Conservation (phyloP, 2,329 filamentous ascomycete species). For the Microsporum canis region DNA sequence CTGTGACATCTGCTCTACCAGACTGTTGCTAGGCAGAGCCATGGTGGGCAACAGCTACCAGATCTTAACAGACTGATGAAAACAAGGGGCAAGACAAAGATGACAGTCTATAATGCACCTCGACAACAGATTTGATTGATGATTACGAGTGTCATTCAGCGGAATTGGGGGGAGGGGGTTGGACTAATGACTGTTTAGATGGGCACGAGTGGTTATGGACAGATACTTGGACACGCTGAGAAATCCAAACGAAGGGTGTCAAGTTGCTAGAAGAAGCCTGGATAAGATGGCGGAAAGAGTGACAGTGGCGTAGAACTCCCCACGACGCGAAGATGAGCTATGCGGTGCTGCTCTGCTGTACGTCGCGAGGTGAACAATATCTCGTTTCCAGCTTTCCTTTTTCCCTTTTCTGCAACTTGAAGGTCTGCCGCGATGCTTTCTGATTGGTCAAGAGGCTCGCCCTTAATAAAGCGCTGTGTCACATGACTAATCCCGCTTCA, state of each 20-base stretch:
- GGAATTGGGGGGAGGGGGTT: not conserved
- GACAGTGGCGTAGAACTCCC: not conserved
- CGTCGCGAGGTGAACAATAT: not conserved
- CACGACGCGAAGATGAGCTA: not conserved
- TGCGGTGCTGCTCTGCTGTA: not conserved
- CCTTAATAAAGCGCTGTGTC: not conserved
- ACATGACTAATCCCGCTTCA: not conserved
- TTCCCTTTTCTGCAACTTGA: not conserved
- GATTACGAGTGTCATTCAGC: not conserved
- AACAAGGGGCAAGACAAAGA: not conserved
- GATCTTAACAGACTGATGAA: not conserved
- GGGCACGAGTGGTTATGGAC: not conserved
- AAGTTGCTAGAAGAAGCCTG: not conserved
- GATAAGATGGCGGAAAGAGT: not conserved
- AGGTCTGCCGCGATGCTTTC: not conserved
- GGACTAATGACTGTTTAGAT: not conserved
- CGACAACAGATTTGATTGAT: not conserved
- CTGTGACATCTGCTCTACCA: conserved; percentile 70
- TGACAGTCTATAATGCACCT: not conserved
- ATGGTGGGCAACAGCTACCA: conserved; percentile 5
- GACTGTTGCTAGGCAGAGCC: conserved; percentile 36
- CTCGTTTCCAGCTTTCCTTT: not conserved
- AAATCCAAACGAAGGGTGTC: not conserved
- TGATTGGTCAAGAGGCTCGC: not conserved
- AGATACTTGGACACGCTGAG: not conserved